Percentiles rank a stretch among this genome's conserved stretches.
phyloP scores from a whole-genome alignment of 1,139 yeast species.

The Candida tropicalis region DNA sequence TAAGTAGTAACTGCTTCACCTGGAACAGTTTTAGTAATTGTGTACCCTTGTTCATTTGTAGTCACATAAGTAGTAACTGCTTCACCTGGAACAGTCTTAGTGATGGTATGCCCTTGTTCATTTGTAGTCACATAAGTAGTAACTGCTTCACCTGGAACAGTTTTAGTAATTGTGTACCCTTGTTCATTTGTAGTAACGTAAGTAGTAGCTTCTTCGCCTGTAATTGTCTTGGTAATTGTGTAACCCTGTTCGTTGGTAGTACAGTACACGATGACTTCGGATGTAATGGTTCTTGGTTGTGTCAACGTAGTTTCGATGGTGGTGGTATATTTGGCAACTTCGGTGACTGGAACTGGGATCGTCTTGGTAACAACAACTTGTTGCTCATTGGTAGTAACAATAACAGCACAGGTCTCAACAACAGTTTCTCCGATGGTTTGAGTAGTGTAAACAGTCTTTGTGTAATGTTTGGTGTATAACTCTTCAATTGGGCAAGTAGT shows the following conservation, averaged over 20 bases:
- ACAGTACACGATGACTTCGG: background rate
- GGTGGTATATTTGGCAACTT: background rate
- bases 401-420: background rate
- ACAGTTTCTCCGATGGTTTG: background rate
- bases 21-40: no score
- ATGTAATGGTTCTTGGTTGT: background rate
- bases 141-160: no score
- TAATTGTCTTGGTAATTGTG: background rate
- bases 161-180: no score
- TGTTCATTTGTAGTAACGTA: background rate
- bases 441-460: background rate
- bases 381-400: conserved; percentile 3
- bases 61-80: no score
- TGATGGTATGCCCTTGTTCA: no score
- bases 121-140: no score
- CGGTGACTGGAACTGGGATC: background rate
- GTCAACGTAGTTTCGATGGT: conserved; percentile 1
- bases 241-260: background rate
- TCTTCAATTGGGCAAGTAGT: conserved; percentile 4
- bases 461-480: background rate
- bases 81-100: no score
- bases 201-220: background rate
- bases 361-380: background rate
- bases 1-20: no score
- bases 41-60: no score